Evolutionary conservation across 2,329 filamentous ascomycete genomes (phyloP), one percentile per base, ranked within the genome.

Genomic region (Xylaria sp.): DNA sequence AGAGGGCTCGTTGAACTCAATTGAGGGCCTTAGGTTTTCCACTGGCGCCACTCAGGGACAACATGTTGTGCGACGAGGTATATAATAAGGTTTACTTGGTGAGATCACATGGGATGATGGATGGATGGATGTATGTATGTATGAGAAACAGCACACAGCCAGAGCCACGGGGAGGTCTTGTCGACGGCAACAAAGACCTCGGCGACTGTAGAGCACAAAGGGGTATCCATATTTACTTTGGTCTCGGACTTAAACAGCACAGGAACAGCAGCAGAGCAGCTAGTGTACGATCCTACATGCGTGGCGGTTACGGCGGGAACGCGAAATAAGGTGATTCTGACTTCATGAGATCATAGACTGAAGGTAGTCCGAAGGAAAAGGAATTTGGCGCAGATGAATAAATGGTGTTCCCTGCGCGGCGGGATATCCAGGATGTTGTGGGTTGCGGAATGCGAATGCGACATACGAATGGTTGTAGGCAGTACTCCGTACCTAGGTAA

Each of bases 291-390:
- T 5, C 24, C 11, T 11, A 11, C 5, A 5, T 26, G 5, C 11
- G 11, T 5, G 24, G 24, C 24, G 16, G 5, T 13, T 13, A 13
- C 16, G 29, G 16, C 9, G 29, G n/a, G 29, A 34, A 34, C 6
- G 24, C 24, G 24, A 11, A 26, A 11, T 13, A 34, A 13, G 8
- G 9, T 34, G 29, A 34, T 4, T 38, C 34, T 19, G 22, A 26
- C 18, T 43, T 55, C 50, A 58, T 64, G 58, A 64, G 52, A 61
- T 64, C 59, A 63, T 63, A 56, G 59, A 62, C 52, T 54, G 11
- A 34, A 13, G 29, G 11, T 34, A 34, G 24, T 26, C 29, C 29
- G 29, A 13, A 34, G 5, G 11, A 13, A 11, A 13, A 34, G 29
- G 29, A 34, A 34, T 34, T 13, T 34, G 11, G 9, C 16, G 29